Evolutionary conservation across 1,139 yeast species (phyloP).

Genomic region (Magnusiomyces sp.): DNA sequence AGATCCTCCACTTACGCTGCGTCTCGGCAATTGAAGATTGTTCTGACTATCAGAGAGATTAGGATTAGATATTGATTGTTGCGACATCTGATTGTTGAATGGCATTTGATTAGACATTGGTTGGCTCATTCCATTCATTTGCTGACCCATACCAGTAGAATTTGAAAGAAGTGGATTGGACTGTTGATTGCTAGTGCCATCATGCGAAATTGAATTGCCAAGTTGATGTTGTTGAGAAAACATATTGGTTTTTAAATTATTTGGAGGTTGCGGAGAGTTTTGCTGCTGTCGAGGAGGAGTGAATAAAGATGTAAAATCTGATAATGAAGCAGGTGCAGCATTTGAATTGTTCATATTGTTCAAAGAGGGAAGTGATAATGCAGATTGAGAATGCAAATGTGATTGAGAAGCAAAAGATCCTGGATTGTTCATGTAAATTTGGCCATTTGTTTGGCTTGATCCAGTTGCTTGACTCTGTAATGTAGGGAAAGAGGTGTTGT

Average conservation of each 20-base stretch:
- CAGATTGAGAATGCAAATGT: background rate
- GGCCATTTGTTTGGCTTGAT: background rate
- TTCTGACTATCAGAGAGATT: background rate
- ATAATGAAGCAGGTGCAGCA: background rate
- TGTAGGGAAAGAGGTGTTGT: background rate
- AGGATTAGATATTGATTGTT: background rate
- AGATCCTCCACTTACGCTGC: background rate
- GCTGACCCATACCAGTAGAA: too few species aligned
- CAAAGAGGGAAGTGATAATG: background rate
- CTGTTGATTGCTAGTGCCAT: background rate
- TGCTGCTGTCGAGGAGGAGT: background rate
- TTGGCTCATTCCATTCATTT: too few species aligned
- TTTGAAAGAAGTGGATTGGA: background rate
- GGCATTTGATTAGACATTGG: background rate
- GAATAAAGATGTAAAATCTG: constrained; percentile 4
- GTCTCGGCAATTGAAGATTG: background rate
- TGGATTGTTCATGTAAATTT: constrained; percentile 5
- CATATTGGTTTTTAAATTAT: background rate
- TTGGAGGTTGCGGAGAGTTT: background rate
- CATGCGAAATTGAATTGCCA: background rate
- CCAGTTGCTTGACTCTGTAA: background rate
- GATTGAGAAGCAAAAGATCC: constrained; percentile 7
- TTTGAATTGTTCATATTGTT: background rate
- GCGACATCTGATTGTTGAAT: background rate
- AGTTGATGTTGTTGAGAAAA: constrained; percentile 2